Base-by-base conservation (phyloP, 2,329 filamentous ascomycete genomes). In the Microsporum audouinii region DNA sequence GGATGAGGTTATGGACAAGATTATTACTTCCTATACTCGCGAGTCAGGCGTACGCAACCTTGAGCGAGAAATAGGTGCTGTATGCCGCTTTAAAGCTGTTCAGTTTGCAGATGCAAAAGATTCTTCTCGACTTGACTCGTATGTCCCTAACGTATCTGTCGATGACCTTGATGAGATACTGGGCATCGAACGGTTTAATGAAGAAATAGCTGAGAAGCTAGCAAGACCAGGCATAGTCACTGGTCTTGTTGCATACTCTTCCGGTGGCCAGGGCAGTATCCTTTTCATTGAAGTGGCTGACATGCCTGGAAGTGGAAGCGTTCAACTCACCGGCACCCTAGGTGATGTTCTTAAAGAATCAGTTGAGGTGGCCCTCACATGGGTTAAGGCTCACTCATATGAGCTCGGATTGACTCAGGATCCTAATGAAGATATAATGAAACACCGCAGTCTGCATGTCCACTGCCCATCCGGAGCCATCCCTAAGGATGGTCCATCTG, bases 261-360 rank as follows among this genome's bases (percentile, higher is more conserved):
- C 87, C 2, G 92, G 94, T 57, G 91, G 91, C 56, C 92, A 96
- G 72, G 94, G 94, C 64, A 91, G 88, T 71, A 99, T 99, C 69
- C 82, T 99, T 61, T 99, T 99, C 79, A 99, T 99, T 68, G 94
- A 99, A 76, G 90, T 96, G 51, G 90, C 92, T 8, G 91, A 96
- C 71, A 97, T 97, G 91, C 94, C 94, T 0, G 94, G 94, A 49
- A 87, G 84, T 61, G 94, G 94, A 38, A 86, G 88, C 59, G 90
- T 99, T 39, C 94, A 97, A 76, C 84, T 99, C 31, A 99, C 94
- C 0, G 94, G 94, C 64, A 97, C 95, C 73, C 84, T 99, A 5
- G 94, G 94, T 65, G 91, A 96, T 68, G 94, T 99, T 34, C 84
- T 99, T 62, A 97, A 97, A 76, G 94, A 99, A 75, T 92, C 87